Evolutionary conservation across 1,284 basidiomycete species (phyloP), one percentile per base, ranked within the genome.

Genomic region (Fistulinella cinereoalba): DNA sequence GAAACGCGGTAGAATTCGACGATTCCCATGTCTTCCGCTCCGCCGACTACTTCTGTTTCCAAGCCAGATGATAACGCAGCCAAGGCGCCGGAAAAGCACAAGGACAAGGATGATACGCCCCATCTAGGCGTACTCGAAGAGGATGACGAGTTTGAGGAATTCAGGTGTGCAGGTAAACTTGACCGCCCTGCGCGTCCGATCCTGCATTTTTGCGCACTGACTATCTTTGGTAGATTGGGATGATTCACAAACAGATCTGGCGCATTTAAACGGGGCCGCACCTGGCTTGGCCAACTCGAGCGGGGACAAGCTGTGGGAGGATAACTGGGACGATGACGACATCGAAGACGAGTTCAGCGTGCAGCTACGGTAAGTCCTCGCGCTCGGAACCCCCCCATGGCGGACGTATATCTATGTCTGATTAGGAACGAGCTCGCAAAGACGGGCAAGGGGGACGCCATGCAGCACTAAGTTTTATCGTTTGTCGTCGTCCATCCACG

Each of bases 321-420:
- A 98, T 62, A 97, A 97, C 67, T 99, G 96, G 96, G 96, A 99
- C 62, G 96, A 99, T 61, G 96, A 99, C 70, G 95, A 97, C 68
- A 86, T 97, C 52, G 96, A 97, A 66, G 95, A 97, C 62, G 93
- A 97, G 58, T 99, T 98, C 66, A 95, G 92, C 61, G 85, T 91
- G 49, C 93, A 97, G 69, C 73, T 99, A 58, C 83, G 96, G 95
- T 95, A 59, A 59, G 77, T 68, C 51, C 5, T 47, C 22, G 4
- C 7, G 7, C n/a, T n/a, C n/a, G n/a, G n/a, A n/a, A n/a, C n/a
- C n/a, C n/a, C n/a, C n/a, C n/a, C n/a, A n/a, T n/a, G n/a, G n/a
- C n/a, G n/a, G n/a, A n/a, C n/a, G n/a, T n/a, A n/a, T n/a, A n/a
- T n/a, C n/a, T n/a, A n/a, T n/a, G n/a, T n/a, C n/a, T n/a, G n/a